Evolutionary conservation across 140 eudicot genomes (phyloP), one percentile per base, ranked within the genome.

Genomic region (Bidens hawaiensis): DNA sequence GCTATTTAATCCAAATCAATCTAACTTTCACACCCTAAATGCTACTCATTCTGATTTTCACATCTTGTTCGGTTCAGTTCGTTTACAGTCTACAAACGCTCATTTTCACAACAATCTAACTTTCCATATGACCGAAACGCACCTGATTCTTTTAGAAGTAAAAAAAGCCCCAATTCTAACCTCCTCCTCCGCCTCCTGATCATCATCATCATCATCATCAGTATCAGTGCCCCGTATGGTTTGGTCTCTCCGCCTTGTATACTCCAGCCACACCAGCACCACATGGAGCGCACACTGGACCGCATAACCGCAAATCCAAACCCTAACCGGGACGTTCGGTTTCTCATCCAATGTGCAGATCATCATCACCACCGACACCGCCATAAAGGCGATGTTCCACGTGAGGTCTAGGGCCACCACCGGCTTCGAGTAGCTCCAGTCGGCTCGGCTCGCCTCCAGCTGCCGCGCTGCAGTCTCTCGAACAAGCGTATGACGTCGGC

Each of bases 391-490:
- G 18, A 84, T 59, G 73, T 91, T 91, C 97, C 95, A 90, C 58
- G 83, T 26, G 59, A 86, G 79, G 62, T 89, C 97, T 28, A 89
- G 79, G 43, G 95, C 94, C 42, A 86, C 95, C 34, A 90, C 97
- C 4, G 90, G 97, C 70, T 65, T 81, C 4, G 95, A 86, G 82
- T 86, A 90, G 0, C 98, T 93, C 98, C 98, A 91, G 50, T 87
- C 98, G 36, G 90, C 98, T 59, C 98, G 94, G 4, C 95, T 73
- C 67, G 82, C 91, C 58, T 91, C 98, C 15, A 91, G 87, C 80
- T 91, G 83, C 0, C 96, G 79, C 9, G 98, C 98, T 14, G 98
- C 98, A 26, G 94, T 91, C 78, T 91, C 96, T 22, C 97, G 81
- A 14, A 84, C 97, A 40, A 90, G 68, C 88, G 84, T 77, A 31